These are phyloP conservation scores for Sarocladium strictum DNA, from an alignment of 2,329 filamentous ascomycete genomes.

Conservation along the genomic window DNA sequence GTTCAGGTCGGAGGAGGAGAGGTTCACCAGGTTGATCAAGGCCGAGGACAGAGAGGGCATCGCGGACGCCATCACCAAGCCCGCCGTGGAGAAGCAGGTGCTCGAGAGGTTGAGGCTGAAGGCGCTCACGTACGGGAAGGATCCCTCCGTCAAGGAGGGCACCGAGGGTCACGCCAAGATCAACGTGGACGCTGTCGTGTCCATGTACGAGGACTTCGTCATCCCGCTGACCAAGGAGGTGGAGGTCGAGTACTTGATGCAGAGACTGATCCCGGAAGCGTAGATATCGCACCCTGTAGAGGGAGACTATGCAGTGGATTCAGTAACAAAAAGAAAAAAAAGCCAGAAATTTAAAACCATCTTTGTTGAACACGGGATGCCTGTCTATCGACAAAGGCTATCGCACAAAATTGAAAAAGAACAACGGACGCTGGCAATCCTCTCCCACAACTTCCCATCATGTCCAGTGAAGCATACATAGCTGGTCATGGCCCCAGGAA, in stretches of 20 bases:
- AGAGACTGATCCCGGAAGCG: constrained; percentile 57
- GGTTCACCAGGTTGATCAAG: constrained; percentile 77
- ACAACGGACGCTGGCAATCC: neutral
- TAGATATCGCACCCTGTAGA: constrained; percentile 10
- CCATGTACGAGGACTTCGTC: constrained; percentile 87
- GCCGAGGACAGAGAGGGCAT: constrained; percentile 75
- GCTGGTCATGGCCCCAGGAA: neutral
- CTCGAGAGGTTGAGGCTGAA: constrained; percentile 81
- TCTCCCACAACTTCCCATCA: neutral
- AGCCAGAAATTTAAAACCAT: neutral
- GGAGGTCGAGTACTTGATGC: constrained; percentile 97
- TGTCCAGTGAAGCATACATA: neutral
- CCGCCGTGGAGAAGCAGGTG: constrained; percentile 84
- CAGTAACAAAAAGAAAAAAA: neutral
- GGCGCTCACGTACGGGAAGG: constrained; percentile 87
- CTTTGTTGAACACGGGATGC: neutral
- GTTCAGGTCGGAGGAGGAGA: constrained; percentile 76
- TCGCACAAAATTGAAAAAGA: neutral
- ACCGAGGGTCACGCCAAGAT: constrained; percentile 65
- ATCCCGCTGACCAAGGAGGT: constrained; percentile 98
- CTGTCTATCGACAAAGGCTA: neutral
- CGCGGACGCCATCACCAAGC: constrained; percentile 84
- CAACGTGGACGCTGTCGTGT: constrained; percentile 82
- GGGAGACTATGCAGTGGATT: no score
- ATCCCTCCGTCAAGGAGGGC: constrained; percentile 61